A percentile compares a stretch with the other conserved stretches of the same genome.
These are phyloP conservation scores for Coemansia asiatica DNA, from an alignment of 192 early-diverging fungal genomes.

Conservation along the genomic window DNA sequence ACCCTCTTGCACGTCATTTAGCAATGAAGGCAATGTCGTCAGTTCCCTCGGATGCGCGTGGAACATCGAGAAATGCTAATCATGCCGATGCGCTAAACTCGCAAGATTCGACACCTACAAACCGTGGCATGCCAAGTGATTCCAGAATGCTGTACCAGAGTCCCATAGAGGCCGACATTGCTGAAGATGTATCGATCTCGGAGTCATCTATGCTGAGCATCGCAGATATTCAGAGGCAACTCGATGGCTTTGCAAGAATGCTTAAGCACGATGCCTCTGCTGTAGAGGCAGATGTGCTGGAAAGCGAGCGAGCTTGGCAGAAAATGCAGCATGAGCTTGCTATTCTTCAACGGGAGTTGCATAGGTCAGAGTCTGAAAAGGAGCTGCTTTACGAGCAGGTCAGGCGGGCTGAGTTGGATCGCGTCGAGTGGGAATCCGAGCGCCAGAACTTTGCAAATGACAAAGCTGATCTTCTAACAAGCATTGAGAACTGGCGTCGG, in stretches of 20 bases:
- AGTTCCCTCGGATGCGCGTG: constrained; percentile 16
- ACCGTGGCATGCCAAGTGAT: constrained; percentile 1
- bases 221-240: constrained; percentile 29
- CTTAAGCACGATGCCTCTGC: constrained; percentile 42
- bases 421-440: constrained; percentile 43
- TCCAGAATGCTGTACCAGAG: background rate
- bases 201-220: constrained; percentile 11
- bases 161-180: background rate
- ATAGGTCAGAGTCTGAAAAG: constrained; percentile 21
- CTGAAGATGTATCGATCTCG: constrained; percentile 3
- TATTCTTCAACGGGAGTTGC: constrained; percentile 17
- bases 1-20: constrained; percentile 46
- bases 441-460: constrained; percentile 38
- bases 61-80: background rate
- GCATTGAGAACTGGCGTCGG: constrained; percentile 35
- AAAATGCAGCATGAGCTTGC: constrained; percentile 35
- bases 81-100: background rate
- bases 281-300: constrained; percentile 30
- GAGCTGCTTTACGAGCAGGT: constrained; percentile 27
- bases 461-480: constrained; percentile 25
- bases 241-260: constrained; percentile 38
- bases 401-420: constrained; percentile 23
- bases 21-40: constrained; percentile 42
- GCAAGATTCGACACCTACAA: constrained; percentile 8
- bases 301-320: constrained; percentile 42